Conservation (phyloP, 495 filamentous ascomycete genomes). For the Cryomyces minteri region DNA sequence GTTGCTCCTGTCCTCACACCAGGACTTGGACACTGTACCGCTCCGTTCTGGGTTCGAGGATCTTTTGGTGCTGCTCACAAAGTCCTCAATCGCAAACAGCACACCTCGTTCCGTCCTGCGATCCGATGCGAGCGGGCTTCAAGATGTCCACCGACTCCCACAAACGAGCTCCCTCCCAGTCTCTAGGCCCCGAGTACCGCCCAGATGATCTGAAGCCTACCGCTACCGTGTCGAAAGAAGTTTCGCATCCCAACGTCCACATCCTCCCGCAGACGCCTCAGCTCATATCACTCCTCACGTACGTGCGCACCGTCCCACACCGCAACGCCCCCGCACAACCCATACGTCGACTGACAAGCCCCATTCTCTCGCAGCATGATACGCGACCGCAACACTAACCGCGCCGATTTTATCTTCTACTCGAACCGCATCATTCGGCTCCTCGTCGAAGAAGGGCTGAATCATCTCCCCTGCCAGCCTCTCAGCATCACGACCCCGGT, state of each 20-base stretch:
- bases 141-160: slow-evolving; percentile 15
- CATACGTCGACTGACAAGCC: neutral
- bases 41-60: too few relatives aligned
- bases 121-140: neutral
- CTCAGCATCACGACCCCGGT: slow-evolving; percentile 82
- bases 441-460: slow-evolving; percentile 93
- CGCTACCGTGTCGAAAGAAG: slow-evolving; percentile 67
- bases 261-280: slow-evolving; percentile 87
- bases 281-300: slow-evolving; percentile 93
- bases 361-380: slow-evolving; percentile 51
- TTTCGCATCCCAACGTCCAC: slow-evolving; percentile 71
- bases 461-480: slow-evolving; percentile 82
- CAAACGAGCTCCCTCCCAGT: slow-evolving; percentile 39
- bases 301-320: slow-evolving; percentile 22
- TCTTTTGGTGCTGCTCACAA: too few relatives aligned
- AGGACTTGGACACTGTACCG: too few relatives aligned
- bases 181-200: slow-evolving; percentile 64
- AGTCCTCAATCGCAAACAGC: too few relatives aligned
- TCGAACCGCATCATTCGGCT: slow-evolving; percentile 96
- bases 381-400: slow-evolving; percentile 67
- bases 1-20: too few relatives aligned
- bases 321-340: neutral
- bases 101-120: too few relatives aligned
- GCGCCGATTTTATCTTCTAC: slow-evolving; percentile 97
- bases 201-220: slow-evolving; percentile 63